Evolutionary conservation across 1,139 yeast genomes (phyloP), one percentile per base, ranked within the genome.

Genomic region (Kodamaea plutei): DNA sequence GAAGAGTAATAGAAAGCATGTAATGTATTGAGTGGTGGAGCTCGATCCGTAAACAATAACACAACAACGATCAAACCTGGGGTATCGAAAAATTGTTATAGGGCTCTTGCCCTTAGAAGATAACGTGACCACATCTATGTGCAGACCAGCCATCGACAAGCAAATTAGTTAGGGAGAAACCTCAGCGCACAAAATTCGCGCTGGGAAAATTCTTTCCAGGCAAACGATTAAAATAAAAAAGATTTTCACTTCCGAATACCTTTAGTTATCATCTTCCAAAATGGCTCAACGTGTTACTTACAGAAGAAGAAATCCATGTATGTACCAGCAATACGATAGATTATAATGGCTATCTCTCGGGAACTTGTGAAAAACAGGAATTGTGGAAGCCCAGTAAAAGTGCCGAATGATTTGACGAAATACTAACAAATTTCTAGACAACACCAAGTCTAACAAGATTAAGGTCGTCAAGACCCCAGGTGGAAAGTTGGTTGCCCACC

Each of bases 391-490:
- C 23, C 23, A 6, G n/a, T 11, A 6, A 19, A 13, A 20, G 9
- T 25, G 7, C 23, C 20, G n/a, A n/a, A n/a, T n/a, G n/a, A n/a
- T n/a, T n/a, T n/a, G n/a, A n/a, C n/a, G n/a, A n/a, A 11, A 26
- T 67, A 69, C 75, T 69, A 69, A 65, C 73, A n/a, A n/a, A 41
- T 27, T 35, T 51, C 31, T 66, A 78, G 88, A 87, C 95, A 89
- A 89, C 95, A 87, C 96, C 81, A 84, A 81, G 73, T 89, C 97
- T 58, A 91, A 91, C 95, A 84, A 83, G 80, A 89, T 89, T 79
- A 88, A 85, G 91, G 93, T 89, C 73, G 94, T 89, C 61, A 91
- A 88, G 84, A 91, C 98, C 74, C 97, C 98, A 71, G 98, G 98
- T 79, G 96, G 96, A 66, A 83, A 81, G 72, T 81, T 91, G 69